Conservation (phyloP, 441 rosid species). For the Dalechampia spathulata region DNA sequence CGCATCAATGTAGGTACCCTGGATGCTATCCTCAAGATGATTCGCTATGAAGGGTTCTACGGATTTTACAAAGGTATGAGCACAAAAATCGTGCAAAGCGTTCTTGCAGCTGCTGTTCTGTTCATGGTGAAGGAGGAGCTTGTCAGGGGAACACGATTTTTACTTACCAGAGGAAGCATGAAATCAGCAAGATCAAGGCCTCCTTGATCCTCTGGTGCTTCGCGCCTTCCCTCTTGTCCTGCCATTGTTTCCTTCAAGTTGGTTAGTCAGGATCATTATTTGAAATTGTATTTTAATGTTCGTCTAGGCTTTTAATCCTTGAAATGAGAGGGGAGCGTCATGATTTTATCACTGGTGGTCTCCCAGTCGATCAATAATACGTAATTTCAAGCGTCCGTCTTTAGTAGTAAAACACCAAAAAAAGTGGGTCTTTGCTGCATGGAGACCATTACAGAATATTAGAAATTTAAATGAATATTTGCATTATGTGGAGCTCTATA, state of each 20-base stretch:
- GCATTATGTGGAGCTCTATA: too few relatives aligned
- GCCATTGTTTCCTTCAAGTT: neutral
- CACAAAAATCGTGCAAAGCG: slow-evolving; percentile 83
- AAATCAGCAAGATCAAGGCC: slow-evolving; percentile 28
- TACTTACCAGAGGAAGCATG: slow-evolving; percentile 34
- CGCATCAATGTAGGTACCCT: slow-evolving; percentile 45
- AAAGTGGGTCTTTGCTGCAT: too few relatives aligned
- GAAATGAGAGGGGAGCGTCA: slow-evolving; percentile 3
- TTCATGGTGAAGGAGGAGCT: slow-evolving; percentile 94
- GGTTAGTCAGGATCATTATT: neutral
- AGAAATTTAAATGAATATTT: too few relatives aligned
- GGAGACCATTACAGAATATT: too few relatives aligned
- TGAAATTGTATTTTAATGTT: too few relatives aligned
- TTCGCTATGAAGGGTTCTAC: slow-evolving; percentile 62
- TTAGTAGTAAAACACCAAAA: too few relatives aligned
- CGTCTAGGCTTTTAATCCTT: too few relatives aligned
- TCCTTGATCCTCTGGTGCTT: slow-evolving; percentile 22
- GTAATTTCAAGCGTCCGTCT: too few relatives aligned
- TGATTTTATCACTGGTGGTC: neutral
- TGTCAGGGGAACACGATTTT: slow-evolving; percentile 51
- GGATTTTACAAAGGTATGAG: slow-evolving; percentile 96
- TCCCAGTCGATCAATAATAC: neutral
- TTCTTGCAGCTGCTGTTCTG: slow-evolving; percentile 80
- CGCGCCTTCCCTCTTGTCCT: neutral
- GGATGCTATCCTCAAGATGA: slow-evolving; percentile 86